Evolutionary conservation across 768 basidiomycete genomes (phyloP).

Genomic region (Collybiopsis luxurians): DNA sequence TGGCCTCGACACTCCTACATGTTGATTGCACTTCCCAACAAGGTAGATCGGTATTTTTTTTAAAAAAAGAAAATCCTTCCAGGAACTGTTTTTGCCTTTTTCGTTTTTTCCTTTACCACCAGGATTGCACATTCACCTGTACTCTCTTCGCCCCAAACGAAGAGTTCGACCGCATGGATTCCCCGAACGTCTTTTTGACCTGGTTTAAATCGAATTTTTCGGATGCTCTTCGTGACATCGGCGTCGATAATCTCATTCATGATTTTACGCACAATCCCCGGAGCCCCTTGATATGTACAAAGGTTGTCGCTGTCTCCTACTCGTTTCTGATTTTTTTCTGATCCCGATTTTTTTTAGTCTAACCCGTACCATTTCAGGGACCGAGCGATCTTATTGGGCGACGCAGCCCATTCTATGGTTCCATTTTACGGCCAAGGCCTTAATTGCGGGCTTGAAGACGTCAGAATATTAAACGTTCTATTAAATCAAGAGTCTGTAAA

Average conservation of each 20-base stretch:
- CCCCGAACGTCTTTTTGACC: constrained; percentile 49
- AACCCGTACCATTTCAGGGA: constrained; percentile 90
- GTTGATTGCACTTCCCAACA: constrained; percentile 97
- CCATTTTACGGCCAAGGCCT: constrained; percentile 97
- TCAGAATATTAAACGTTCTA: constrained; percentile 79
- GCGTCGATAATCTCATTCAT: constrained; percentile 69
- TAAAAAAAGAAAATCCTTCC: too few species aligned
- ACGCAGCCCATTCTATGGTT: constrained; percentile 98
- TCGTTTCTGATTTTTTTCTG: constrained; percentile 9
- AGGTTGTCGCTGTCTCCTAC: constrained; percentile 49
- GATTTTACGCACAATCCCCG: constrained; percentile 86
- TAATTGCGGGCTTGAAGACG: constrained; percentile 97
- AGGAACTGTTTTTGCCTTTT: constrained; percentile 8
- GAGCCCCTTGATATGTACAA: constrained; percentile 87
- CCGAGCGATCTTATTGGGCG: constrained; percentile 84
- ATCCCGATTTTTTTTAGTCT: constrained; percentile 42
- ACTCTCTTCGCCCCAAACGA: constrained; percentile 88
- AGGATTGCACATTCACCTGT: constrained; percentile 98
- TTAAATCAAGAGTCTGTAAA: constrained; percentile 70
- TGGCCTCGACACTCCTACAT: constrained; percentile 99
- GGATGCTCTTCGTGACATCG: constrained; percentile 84
- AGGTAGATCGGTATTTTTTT: constrained; percentile 44
- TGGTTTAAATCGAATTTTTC: constrained; percentile 89
- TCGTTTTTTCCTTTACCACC: constrained; percentile 9
- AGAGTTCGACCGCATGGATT: constrained; percentile 67